These are phyloP conservation scores for Pseudoscleropodium purum DNA, from an alignment of 225 moss, liverwort and hornwort genomes.

Conservation along the genomic window DNA sequence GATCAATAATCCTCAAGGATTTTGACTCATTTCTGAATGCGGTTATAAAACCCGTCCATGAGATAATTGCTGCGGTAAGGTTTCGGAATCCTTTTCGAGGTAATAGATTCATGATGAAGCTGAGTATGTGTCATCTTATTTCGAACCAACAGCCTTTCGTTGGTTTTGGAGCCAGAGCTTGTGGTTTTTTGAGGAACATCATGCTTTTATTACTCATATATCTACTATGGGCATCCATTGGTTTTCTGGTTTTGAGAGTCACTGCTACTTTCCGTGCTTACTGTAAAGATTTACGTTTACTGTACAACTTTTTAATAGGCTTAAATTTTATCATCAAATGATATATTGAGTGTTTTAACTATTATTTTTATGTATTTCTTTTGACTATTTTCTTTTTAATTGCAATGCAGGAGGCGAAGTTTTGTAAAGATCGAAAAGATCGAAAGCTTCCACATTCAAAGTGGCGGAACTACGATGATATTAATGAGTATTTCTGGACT, in stretches of 20 bases:
- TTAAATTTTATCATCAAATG: not conserved
- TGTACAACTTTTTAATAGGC: not conserved
- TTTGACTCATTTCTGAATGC: constrained; percentile 46
- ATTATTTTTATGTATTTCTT: not conserved
- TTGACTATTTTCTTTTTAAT: not conserved
- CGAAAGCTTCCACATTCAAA: constrained; percentile 72
- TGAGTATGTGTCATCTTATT: not conserved
- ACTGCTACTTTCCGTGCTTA: not conserved
- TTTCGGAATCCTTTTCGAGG: not conserved
- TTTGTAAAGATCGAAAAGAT: constrained; percentile 32
- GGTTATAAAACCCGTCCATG: constrained; percentile 62
- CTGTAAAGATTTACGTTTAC: not conserved
- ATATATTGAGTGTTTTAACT: not conserved
- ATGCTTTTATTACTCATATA: not conserved
- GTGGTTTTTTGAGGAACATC: not conserved
- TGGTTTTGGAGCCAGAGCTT: not conserved
- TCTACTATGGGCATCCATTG: not conserved
- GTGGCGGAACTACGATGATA: constrained; percentile 97
- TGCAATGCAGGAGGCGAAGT: constrained; percentile 58
- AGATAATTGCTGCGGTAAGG: constrained; percentile 67
- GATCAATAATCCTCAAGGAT: constrained; percentile 19
- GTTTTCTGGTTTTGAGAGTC: not conserved
- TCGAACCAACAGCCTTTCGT: not conserved
- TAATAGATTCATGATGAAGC: not conserved
- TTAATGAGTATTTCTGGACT: constrained; percentile 97